Conservation (phyloP, 805 yeast species). For the Candida pini region DNA sequence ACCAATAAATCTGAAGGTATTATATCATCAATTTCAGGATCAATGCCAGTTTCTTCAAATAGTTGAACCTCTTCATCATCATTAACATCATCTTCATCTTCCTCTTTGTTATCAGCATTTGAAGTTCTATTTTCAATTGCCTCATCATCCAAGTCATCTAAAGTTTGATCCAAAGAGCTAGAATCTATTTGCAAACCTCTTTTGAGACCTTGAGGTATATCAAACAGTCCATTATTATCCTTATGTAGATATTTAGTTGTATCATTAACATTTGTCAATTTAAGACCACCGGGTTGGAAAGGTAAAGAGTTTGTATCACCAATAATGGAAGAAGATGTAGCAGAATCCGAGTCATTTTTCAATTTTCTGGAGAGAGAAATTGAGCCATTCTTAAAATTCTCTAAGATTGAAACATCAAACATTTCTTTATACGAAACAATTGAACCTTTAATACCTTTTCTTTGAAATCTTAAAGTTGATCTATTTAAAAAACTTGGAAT, state of each 20-base stretch:
- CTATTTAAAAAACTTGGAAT: slow-evolving; percentile 60
- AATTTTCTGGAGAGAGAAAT: slow-evolving; percentile 72
- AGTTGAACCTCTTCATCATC: slow-evolving; percentile 1
- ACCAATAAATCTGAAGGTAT: slow-evolving; percentile 24
- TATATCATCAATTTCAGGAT: slow-evolving; percentile 24
- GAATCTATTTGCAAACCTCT: slow-evolving; percentile 51
- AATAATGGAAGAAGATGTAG: too few species aligned
- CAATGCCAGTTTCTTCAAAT: slow-evolving; percentile 10
- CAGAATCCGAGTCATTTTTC: slow-evolving; percentile 52
- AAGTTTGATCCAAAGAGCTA: slow-evolving; percentile 1
- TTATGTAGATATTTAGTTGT: slow-evolving; percentile 46
- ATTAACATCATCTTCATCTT: slow-evolving; percentile 5
- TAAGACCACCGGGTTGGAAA: slow-evolving; percentile 85
- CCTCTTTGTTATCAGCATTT: slow-evolving; percentile 7
- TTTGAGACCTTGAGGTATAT: slow-evolving; percentile 73
- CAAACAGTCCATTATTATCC: slow-evolving; percentile 72
- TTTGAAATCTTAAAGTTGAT: slow-evolving; percentile 58
- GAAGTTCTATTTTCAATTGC: slow-evolving; percentile 3
- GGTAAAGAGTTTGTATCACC: slow-evolving; percentile 79
- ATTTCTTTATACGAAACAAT: slow-evolving; percentile 62
- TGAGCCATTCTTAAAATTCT: slow-evolving; percentile 48
- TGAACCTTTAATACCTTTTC: slow-evolving; percentile 71
- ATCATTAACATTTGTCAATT: slow-evolving; percentile 17
- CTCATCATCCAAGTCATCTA: slow-evolving; percentile 9
- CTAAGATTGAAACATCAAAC: slow-evolving; percentile 38